phyloP scores from a whole-genome alignment of 2,329 filamentous ascomycete species.

The Phaeoacremonium minimum region DNA sequence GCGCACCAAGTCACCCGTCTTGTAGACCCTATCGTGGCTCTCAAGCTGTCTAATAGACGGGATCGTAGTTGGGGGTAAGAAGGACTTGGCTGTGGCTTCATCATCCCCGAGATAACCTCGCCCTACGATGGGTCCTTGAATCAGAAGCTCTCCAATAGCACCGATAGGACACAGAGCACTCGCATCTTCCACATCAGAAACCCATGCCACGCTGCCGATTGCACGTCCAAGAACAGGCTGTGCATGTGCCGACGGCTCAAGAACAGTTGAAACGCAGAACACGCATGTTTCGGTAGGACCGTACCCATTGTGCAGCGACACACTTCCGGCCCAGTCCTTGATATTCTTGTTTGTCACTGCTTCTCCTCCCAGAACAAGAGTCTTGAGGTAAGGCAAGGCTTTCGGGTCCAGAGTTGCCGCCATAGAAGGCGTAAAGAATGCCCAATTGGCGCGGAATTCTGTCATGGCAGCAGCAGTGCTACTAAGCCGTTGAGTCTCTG shows the following conservation, averaged over 20 bases:
- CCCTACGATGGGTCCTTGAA: slow-evolving; percentile 36
- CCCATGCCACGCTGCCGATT: slow-evolving; percentile 12
- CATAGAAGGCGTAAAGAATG: slow-evolving; percentile 4
- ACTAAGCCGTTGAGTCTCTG: slow-evolving; percentile 31
- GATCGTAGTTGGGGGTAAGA: neutral
- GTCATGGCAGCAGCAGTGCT: slow-evolving; percentile 18
- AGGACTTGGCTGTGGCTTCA: neutral
- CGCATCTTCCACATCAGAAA: slow-evolving; percentile 14
- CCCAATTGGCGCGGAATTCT: slow-evolving; percentile 10
- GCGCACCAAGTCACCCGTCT: slow-evolving; percentile 7
- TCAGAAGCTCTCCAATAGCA: slow-evolving; percentile 20
- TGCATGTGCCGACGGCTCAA: neutral
- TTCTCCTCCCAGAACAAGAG: slow-evolving; percentile 35
- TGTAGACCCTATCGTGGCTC: slow-evolving; percentile 1
- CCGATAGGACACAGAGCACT: slow-evolving; percentile 17
- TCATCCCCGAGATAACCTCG: neutral
- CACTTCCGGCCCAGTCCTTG: slow-evolving; percentile 36
- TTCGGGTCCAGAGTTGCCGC: slow-evolving; percentile 4
- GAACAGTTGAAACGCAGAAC: neutral
- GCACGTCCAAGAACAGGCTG: slow-evolving; percentile 7
- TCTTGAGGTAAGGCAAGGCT: slow-evolving; percentile 5
- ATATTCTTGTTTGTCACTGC: slow-evolving; percentile 47
- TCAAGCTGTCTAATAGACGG: too few species aligned
- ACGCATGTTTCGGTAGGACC: slow-evolving; percentile 41
- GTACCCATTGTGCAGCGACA: slow-evolving; percentile 43